Conservation (phyloP, 169 alveolate genomes). For the Cryptosporidium sp. region DNA sequence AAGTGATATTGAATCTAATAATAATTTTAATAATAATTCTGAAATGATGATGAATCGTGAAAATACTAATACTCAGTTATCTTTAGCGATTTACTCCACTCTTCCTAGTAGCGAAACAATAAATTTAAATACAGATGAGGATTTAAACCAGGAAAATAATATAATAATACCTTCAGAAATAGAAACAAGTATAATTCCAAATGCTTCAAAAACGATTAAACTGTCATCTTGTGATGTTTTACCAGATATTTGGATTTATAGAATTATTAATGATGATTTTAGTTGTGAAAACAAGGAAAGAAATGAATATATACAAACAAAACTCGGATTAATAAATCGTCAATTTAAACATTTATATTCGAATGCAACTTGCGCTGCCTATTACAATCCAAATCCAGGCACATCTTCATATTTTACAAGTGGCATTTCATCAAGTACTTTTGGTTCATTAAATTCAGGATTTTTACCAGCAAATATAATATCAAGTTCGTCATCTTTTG, state of each 20-base stretch:
- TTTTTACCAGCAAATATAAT: not conserved
- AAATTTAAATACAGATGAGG: not conserved
- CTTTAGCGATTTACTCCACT: constrained; percentile 20
- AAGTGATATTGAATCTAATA: not conserved
- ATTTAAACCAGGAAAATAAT: not conserved
- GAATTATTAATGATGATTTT: constrained; percentile 42
- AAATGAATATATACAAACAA: constrained; percentile 11
- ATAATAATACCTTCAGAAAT: not conserved
- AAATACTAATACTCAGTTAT: constrained; percentile 16
- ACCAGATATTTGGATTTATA: constrained; percentile 73
- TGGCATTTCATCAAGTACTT: not conserved
- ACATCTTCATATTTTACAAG: not conserved
- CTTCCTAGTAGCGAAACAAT: constrained; percentile 56
- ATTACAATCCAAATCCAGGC: constrained; percentile 59
- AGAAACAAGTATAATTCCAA: not conserved
- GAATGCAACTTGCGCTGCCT: constrained; percentile 43
- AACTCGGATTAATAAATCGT: constrained; percentile 42
- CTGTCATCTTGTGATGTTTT: constrained; percentile 64
- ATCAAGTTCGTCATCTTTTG: constrained; percentile 24
- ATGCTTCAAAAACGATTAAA: not conserved
- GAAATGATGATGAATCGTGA: not conserved
- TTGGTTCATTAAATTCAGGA: constrained; percentile 19
- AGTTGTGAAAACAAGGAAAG: not conserved
- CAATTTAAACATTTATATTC: constrained; percentile 57
- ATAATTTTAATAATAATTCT: not conserved